Evolutionary conservation across 148 eudicot species (phyloP).

Genomic region (Hydrangea macrophylla): DNA sequence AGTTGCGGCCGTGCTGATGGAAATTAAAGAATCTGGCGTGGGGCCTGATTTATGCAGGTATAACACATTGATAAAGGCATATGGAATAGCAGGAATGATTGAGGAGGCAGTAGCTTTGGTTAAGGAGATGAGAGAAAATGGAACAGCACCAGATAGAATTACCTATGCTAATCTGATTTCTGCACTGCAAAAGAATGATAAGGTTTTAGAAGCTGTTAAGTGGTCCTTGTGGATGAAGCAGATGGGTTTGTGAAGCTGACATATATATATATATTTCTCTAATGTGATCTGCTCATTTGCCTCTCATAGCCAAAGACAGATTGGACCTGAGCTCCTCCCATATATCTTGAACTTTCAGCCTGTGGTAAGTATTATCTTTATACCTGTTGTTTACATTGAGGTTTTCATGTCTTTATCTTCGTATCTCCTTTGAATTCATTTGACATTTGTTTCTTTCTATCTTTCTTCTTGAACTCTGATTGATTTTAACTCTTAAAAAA

Average conservation of each 20-base stretch:
- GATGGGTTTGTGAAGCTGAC: slow-evolving; percentile 51
- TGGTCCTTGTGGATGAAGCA: slow-evolving; percentile 99
- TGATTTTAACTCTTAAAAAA: slow-evolving; percentile 19
- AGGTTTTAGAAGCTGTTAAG: slow-evolving; percentile 85
- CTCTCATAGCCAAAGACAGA: neutral
- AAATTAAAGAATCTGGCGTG: slow-evolving; percentile 68
- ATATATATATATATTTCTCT: neutral
- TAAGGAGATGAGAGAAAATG: slow-evolving; percentile 78
- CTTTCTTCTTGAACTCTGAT: too few species aligned
- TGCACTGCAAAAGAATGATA: slow-evolving; percentile 73
- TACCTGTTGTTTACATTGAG: too few species aligned
- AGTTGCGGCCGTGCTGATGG: slow-evolving; percentile 55
- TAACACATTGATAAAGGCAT: slow-evolving; percentile 92
- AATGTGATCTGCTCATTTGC: slow-evolving; percentile 7
- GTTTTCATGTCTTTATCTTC: neutral
- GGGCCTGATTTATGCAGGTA: slow-evolving; percentile 84
- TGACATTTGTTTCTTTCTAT: neutral
- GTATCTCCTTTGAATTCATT: neutral
- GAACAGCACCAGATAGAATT: slow-evolving; percentile 64
- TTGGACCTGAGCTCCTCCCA: neutral
- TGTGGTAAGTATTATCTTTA: neutral
- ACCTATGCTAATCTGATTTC: slow-evolving; percentile 66
- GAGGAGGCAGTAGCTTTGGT: slow-evolving; percentile 85
- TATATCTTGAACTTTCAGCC: neutral
- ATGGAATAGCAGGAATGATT: slow-evolving; percentile 94